Evolutionary conservation across 208 protist species (phyloP), one percentile per base, ranked within the genome.

Genomic region (Acanthamoeba rhysodes): DNA sequence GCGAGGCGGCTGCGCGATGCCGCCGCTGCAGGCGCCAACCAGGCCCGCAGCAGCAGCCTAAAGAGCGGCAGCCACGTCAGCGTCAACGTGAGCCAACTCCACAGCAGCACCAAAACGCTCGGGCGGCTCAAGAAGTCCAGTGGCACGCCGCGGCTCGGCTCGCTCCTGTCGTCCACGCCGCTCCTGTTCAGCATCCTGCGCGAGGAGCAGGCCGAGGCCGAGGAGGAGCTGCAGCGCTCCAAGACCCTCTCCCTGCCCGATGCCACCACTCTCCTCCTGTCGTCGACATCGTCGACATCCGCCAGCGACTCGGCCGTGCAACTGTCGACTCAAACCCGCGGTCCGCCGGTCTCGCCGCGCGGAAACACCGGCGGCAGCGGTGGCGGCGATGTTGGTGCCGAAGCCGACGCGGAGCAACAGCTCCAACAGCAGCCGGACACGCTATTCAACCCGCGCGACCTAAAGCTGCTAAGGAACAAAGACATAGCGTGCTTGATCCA

Each of bases 401-500:
- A 64, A 3, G 20, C 22, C 4, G 22, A 27, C 57, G 57, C 8
- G 20, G 14, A 64, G 12, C 57, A 64, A 0, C 57, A 64, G 4
- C 57, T 27, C 2, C 57, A 64, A 1, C 57, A 64, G 20, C 57
- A 64, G 14, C 4, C 20, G 14, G 20, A 64, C 57, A 64, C 57
- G 16, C 74, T 84, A 2, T 84, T 84, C 74, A 84, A 84, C 45
- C 24, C 74, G 74, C 74, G 74, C 74, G 74, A 84, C 34, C 74
- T 84, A 4, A 45, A 84, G 41, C 29, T 84, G 74, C 10, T 84
- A 2, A 84, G 74, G 16, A 53, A 84, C 74, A 84, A 84, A 41
- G 74, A 84, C 74, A 84, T 84, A 9, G 32, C 74, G 41, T 84
- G 74, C 74, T 3, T 84, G 1, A 29, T 84, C 20, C 74, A 84